Evolutionary conservation across 108 stramenopile species (phyloP).

Genomic region (Cyclotella distinguenda): DNA sequence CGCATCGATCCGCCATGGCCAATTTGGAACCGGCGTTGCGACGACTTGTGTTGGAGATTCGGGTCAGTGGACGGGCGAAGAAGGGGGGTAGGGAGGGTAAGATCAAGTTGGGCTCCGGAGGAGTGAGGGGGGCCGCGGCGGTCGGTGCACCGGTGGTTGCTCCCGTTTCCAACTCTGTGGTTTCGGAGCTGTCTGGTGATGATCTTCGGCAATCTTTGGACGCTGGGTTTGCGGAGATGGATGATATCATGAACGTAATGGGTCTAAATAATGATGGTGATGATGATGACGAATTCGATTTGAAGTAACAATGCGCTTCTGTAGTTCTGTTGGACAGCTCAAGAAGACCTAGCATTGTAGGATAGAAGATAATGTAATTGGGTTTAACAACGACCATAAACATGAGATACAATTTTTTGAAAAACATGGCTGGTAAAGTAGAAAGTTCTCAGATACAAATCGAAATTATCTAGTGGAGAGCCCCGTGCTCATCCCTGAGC

Average conservation of each 20-base stretch:
- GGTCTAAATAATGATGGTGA: conserved; percentile 46
- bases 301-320: too few species aligned
- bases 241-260: conserved; percentile 52
- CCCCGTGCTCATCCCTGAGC: too few species aligned
- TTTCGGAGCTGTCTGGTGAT: conserved; percentile 9
- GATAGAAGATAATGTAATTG: too few species aligned
- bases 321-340: too few species aligned
- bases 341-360: too few species aligned
- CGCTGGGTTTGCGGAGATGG: conserved; percentile 48
- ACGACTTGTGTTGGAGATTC: conserved; percentile 53
- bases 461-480: too few species aligned
- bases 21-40: conserved; percentile 66
- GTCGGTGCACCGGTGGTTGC: neutral
- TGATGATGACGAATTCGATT: conserved; percentile 52
- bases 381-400: neutral
- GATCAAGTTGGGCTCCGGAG: conserved; percentile 1
- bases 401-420: too few species aligned
- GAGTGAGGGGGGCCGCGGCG: neutral
- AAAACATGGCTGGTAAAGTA: too few species aligned
- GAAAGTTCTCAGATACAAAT: too few species aligned
- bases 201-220: conserved; percentile 32
- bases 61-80: conserved; percentile 70
- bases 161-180: neutral
- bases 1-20: conserved; percentile 65
- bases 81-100: conserved; percentile 26